phyloP scores from a whole-genome alignment of 148 eudicot species.

The Rhododendron simsii region DNA sequence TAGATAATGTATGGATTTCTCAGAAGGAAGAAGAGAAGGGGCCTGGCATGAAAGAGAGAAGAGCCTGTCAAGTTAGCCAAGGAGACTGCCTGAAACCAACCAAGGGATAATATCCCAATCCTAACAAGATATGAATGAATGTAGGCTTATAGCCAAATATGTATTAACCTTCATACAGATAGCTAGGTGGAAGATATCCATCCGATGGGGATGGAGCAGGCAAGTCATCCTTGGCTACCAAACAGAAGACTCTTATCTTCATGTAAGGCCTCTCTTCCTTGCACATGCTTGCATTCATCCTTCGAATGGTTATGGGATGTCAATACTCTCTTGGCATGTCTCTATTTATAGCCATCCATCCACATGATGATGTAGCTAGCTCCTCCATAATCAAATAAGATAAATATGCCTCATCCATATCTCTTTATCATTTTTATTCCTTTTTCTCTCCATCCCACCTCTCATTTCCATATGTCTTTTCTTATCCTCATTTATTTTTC shows the following conservation, averaged over 20 bases:
- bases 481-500: background rate
- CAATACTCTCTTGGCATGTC: background rate
- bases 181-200: background rate
- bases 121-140: background rate
- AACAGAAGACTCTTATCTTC: constrained; percentile 3
- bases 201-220: constrained; percentile 8
- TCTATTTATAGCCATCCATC: constrained; percentile 6
- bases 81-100: constrained; percentile 14
- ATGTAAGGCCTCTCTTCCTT: constrained; percentile 12
- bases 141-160: background rate
- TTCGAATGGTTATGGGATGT: background rate
- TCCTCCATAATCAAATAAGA: background rate
- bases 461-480: background rate
- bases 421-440: background rate
- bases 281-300: background rate
- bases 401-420: background rate
- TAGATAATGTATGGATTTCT: background rate
- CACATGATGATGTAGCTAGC: background rate
- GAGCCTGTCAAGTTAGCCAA: constrained; percentile 9
- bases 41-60: constrained; percentile 8
- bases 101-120: constrained; percentile 2
- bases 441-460: background rate
- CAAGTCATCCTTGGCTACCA: constrained; percentile 15
- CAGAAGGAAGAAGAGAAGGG: background rate
- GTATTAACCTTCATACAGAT: background rate